Conservation (phyloP, 1,284 basidiomycete species). For the Sanghuangporus weigelae region DNA sequence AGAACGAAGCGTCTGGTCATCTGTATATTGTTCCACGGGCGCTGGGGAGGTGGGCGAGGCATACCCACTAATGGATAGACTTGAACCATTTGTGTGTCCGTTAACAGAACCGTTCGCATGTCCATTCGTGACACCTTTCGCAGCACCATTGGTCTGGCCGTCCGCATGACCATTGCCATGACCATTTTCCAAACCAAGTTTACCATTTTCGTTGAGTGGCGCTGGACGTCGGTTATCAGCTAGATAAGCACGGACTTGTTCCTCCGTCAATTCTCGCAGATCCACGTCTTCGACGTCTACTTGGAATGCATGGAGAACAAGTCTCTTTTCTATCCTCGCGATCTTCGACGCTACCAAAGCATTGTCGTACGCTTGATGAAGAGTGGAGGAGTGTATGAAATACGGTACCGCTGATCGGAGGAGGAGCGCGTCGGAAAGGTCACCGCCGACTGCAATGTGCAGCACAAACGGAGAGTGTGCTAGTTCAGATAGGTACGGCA, state of each 20-base stretch:
- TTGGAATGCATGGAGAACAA: conserved; percentile 82
- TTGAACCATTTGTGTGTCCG: conserved; percentile 23
- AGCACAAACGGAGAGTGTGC: conserved; percentile 49
- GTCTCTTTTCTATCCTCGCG: conserved; percentile 50
- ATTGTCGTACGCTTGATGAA: conserved; percentile 68
- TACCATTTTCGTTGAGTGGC: conserved; percentile 25
- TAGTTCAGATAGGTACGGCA: conserved; percentile 55
- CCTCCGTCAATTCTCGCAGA: conserved; percentile 52
- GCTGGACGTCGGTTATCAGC: conserved; percentile 35
- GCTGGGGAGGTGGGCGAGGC: conserved; percentile 15
- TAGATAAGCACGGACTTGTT: conserved; percentile 54
- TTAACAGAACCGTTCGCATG: conserved; percentile 29
- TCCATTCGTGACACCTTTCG: not conserved
- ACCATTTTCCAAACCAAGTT: conserved; percentile 22
- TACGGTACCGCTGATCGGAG: conserved; percentile 55
- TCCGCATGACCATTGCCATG: conserved; percentile 24
- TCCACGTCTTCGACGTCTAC: conserved; percentile 28
- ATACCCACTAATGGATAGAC: not conserved
- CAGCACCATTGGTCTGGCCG: conserved; percentile 17
- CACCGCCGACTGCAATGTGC: conserved; percentile 48
- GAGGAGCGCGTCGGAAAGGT: conserved; percentile 53
- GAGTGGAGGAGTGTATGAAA: conserved; percentile 56
- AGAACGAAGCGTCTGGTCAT: conserved; percentile 20
- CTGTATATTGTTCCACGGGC: conserved; percentile 14
- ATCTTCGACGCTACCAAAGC: conserved; percentile 63